Base-by-base conservation (phyloP, 345 rosid species). In the Psidium guajava region DNA sequence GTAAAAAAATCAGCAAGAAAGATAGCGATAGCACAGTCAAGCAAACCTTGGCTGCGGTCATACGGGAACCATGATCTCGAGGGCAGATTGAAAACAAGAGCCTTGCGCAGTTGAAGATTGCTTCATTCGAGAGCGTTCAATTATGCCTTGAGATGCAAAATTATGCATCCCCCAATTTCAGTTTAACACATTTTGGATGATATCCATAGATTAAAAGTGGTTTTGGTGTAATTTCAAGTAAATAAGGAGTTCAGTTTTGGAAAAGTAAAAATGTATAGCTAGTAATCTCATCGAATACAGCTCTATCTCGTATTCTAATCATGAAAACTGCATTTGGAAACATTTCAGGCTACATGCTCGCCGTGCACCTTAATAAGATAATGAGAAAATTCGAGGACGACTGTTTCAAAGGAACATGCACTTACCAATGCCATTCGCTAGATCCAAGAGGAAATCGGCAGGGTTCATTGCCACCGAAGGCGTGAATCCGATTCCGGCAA, bases 381-480 rank as follows among this genome's bases (percentile, higher is more conserved):
- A 24, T 32, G 24, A 69, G 24, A 69, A 69, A 32, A 32, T 32
- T 69, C 6, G 5, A 32, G 47, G 24, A 16, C 11, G 12, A 69
- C 6, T 18, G 11, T 16, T 32, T 32, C 12, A 6, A 82, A 24
- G 51, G 51, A 18, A 42, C 28, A 11, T 12, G 80, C 47, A 56
- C 61, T 7, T 86, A 22, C 82, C 93, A 32, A 40, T 84, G 90
- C 93, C 92, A 81, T 90, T 94, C 3, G 94, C 90, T 56, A 93
- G 93, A 87, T 93, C 96, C 69, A 93, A 81, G 3, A 93, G 86
- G 59, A 92, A 93, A 83, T 94, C 94, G 0, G 93, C 87, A 21
- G 96, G 94, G 83, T 92, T 94, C 96, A 92, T 94, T 44, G 91
- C 54, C 22, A 90, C 85, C 0, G 90, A 85, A 13, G 95, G 94